Base-by-base conservation (phyloP, 2,329 filamentous ascomycete genomes). In the Dissoconium aciculare region DNA sequence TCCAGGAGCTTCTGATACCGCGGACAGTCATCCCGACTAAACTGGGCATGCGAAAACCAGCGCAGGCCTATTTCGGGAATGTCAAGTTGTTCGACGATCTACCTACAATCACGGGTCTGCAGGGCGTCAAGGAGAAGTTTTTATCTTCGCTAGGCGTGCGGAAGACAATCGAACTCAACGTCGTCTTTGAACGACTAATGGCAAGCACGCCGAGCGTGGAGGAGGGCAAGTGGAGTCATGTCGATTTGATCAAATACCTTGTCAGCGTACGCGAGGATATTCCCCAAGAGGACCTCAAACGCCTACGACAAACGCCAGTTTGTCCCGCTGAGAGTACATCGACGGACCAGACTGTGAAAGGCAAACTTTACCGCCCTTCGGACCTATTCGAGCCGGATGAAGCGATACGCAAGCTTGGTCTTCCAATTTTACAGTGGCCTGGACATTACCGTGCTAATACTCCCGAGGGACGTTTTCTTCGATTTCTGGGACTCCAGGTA, bases 21-120 rank as follows among this genome's bases (percentile, higher is more conserved):
- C 66, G 78, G 29, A 69, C 82, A 0, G 69, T 92, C 15, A 81
- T 98, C 49, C 89, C 89, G 0, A 95, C 89, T 0, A 94, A 83
- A 51, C 58, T 76, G 41, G 89, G 89, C 5, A 91, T 98, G 85
- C 78, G 66, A 44, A 79, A 71, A 43, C 89, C 89, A 4, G 59
- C 63, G 3, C 84, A 95, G 41, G 76, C 89, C 0, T 98, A 94
- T 54, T 94, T 98, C 49, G 74, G 81, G 2, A 78, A 73, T n/a
- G 89, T 98, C 21, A 89, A 83, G 52, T 63, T 98, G 0, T 98
- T 98, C 48, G 84, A 94, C 38, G 89, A 98, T 51, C 63, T 98
- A 11, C 85, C 89, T 0, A 75, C 78, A 9, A 74, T 95, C 2
- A 71, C 76, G 40, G 73, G 71, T 9, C 73, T 85, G 26, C 73